phyloP scores from a whole-genome alignment of 73 alveolate species.

The Breviolum minutum region DNA sequence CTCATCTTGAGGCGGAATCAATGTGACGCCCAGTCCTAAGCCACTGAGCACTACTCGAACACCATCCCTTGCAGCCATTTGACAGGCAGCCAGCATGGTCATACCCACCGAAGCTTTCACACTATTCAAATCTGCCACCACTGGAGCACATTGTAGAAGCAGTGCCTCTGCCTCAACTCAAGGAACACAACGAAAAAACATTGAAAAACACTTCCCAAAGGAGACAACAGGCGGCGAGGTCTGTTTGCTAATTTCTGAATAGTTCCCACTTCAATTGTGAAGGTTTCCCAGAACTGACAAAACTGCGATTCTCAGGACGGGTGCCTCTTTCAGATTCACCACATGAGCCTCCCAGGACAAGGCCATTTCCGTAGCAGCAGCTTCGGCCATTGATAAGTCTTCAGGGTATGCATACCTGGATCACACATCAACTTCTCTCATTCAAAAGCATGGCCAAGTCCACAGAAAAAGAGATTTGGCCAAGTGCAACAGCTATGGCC shows the following conservation, averaged over 20 bases:
- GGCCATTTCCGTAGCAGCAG: conserved; percentile 59
- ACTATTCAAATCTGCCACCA: conserved; percentile 55
- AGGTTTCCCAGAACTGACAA: too few relatives aligned
- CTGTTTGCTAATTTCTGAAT: neutral
- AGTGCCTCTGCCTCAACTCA: conserved; percentile 35
- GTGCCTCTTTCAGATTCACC: conserved; percentile 38
- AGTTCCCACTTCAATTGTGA: neutral
- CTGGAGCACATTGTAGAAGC: conserved; percentile 37
- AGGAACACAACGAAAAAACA: neutral
- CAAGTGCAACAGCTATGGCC: too few relatives aligned
- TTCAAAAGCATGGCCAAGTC: neutral
- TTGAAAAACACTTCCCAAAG: neutral
- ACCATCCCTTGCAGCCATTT: conserved; percentile 13
- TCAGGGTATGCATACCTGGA: conserved; percentile 65
- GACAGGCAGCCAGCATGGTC: conserved; percentile 54
- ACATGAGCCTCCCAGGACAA: conserved; percentile 44
- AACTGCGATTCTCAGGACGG: too few relatives aligned
- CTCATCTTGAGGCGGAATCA: too few relatives aligned
- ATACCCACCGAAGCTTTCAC: conserved; percentile 56
- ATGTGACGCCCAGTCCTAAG: neutral
- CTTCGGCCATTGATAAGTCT: conserved; percentile 60
- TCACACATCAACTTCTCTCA: neutral
- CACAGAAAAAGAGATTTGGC: too few relatives aligned
- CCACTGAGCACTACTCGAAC: conserved; percentile 71
- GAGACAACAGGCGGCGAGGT: neutral